Evolutionary conservation across 2,329 filamentous ascomycete species (phyloP).

Genomic region (Chaetomiaceae sp.): DNA sequence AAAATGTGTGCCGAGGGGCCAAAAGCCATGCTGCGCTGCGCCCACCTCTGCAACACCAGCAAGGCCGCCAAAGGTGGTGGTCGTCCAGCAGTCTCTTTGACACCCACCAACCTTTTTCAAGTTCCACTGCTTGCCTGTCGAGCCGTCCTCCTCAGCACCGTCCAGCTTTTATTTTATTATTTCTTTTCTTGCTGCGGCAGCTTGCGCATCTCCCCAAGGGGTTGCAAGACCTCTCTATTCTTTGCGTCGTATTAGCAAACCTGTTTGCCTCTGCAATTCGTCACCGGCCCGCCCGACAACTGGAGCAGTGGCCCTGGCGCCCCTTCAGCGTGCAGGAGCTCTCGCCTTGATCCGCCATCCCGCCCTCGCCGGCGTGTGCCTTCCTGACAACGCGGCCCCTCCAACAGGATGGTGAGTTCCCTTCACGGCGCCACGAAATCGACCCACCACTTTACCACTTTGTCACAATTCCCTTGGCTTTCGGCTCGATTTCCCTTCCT

Average conservation of each 20-base stretch:
- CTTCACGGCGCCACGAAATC: neutral
- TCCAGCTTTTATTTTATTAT: neutral
- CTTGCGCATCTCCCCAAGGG: neutral
- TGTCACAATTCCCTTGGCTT: neutral
- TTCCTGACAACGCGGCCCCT: slow-evolving; percentile 10
- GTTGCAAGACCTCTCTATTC: neutral
- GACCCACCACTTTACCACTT: neutral
- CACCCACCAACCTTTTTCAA: neutral
- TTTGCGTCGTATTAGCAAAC: neutral
- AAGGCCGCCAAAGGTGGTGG: neutral
- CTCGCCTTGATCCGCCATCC: slow-evolving; percentile 14
- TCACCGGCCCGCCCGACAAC: slow-evolving; percentile 4
- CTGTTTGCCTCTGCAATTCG: neutral
- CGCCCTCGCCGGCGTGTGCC: slow-evolving; percentile 14
- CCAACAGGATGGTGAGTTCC: slow-evolving; percentile 22
- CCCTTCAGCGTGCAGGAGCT: slow-evolving; percentile 10
- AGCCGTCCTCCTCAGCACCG: neutral
- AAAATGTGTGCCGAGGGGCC: slow-evolving; percentile 4
- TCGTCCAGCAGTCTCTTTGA: slow-evolving; percentile 1
- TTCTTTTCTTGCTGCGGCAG: neutral
- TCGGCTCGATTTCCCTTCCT: neutral
- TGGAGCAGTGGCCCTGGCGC: neutral
- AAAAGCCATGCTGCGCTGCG: slow-evolving; percentile 19
- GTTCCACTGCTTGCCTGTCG: neutral
- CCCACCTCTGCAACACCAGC: slow-evolving; percentile 13